phyloP scores from a whole-genome alignment of 1,139 yeast genomes.

The Saccharomyces hybrid region DNA sequence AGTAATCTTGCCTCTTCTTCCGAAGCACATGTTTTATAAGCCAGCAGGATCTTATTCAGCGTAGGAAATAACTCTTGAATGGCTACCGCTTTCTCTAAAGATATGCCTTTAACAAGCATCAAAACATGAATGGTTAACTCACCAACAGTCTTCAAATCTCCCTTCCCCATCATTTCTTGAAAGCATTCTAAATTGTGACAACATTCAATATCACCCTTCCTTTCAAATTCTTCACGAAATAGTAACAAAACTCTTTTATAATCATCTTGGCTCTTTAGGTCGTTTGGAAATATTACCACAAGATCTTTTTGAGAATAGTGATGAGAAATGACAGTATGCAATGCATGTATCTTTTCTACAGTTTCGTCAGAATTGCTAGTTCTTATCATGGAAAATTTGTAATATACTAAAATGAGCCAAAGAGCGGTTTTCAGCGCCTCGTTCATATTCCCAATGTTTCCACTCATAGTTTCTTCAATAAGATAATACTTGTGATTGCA shows the following conservation, averaged over 20 bases:
- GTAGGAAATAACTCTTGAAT: constrained; percentile 45
- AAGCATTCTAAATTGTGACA: constrained; percentile 63
- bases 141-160: constrained; percentile 60
- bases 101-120: constrained; percentile 71
- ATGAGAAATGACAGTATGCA: constrained; percentile 46
- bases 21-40: constrained; percentile 33
- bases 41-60: constrained; percentile 28
- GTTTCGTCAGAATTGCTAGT: constrained; percentile 74
- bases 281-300: constrained; percentile 44
- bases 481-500: constrained; percentile 64
- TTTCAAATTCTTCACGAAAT: constrained; percentile 41
- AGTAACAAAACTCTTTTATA: constrained; percentile 37
- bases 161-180: constrained; percentile 63
- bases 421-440: constrained; percentile 73
- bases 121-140: constrained; percentile 73
- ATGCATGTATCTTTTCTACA: constrained; percentile 48
- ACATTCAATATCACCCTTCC: constrained; percentile 38
- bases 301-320: constrained; percentile 35
- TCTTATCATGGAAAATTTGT: constrained; percentile 59
- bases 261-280: constrained; percentile 46
- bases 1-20: constrained; percentile 37
- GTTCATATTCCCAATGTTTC: constrained; percentile 41
- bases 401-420: constrained; percentile 59
- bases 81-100: constrained; percentile 74
- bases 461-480: constrained; percentile 66